phyloP scores from a whole-genome alignment of 371 early-diverging fungal genomes.

The Globomyces sp. region DNA sequence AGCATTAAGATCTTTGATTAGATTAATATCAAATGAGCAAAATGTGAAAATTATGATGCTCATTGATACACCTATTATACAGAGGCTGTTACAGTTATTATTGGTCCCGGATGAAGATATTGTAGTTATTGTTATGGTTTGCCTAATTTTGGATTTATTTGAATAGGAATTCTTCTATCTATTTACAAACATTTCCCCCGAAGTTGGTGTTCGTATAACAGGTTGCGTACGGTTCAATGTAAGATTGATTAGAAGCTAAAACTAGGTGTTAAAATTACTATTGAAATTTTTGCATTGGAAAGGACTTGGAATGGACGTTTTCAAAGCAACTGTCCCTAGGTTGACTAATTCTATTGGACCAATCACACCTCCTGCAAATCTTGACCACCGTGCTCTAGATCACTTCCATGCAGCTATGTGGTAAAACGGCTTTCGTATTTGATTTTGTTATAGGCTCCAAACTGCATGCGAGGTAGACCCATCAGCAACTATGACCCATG shows the following conservation, averaged over 20 bases:
- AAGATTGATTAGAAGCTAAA: conserved; percentile 4
- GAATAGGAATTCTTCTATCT: conserved; percentile 73
- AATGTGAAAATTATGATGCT: conserved; percentile 48
- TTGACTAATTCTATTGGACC: not conserved
- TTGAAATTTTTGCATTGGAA: conserved; percentile 28
- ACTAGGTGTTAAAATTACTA: conserved; percentile 29
- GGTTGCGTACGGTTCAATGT: conserved; percentile 22
- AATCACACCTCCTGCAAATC: not conserved
- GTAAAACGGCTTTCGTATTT: not conserved
- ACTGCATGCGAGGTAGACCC: not conserved
- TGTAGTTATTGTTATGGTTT: conserved; percentile 44
- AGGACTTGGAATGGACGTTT: conserved; percentile 9
- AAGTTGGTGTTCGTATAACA: conserved; percentile 27
- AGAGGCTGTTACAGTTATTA: conserved; percentile 64
- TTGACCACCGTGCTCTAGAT: conserved; percentile 15
- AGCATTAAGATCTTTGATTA: conserved; percentile 62
- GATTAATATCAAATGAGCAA: conserved; percentile 63
- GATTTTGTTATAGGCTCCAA: conserved; percentile 9
- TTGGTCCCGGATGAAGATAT: conserved; percentile 65
- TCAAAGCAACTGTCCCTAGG: not conserved
- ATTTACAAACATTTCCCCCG: conserved; percentile 57
- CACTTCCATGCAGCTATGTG: conserved; percentile 20
- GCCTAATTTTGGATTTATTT: conserved; percentile 20
- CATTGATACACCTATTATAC: conserved; percentile 53
- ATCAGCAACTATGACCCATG: not conserved